Conservation (phyloP, 2,329 filamentous ascomycete genomes). For the Laburnicola sp. region DNA sequence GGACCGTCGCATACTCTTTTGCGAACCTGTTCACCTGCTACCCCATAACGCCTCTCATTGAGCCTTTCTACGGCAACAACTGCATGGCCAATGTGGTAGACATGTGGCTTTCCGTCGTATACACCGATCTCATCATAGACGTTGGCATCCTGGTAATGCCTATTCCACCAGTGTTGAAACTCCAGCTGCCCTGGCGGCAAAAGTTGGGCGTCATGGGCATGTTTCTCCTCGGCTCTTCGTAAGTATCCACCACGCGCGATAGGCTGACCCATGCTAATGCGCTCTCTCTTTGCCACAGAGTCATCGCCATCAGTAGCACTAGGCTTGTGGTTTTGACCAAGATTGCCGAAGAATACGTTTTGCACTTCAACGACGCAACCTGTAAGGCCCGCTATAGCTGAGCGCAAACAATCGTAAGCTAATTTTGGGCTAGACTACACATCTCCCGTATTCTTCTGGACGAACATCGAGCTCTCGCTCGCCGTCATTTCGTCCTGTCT, state of each 20-base stretch:
- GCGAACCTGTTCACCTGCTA: conserved; percentile 18
- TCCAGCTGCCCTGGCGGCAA: conserved; percentile 8
- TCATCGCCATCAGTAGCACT: conserved; percentile 27
- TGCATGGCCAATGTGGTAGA: conserved; percentile 5
- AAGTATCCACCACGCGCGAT: not conserved
- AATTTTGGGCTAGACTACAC: conserved; percentile 20
- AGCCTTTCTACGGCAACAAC: conserved; percentile 18
- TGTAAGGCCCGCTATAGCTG: not conserved
- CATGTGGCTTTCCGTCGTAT: conserved; percentile 12
- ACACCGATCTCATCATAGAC: conserved; percentile 10
- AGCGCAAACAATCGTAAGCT: not conserved
- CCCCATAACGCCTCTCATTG: conserved; percentile 15
- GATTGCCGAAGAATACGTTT: conserved; percentile 23
- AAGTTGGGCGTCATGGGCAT: conserved; percentile 12
- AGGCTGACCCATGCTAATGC: not conserved
- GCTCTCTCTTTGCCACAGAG: conserved; percentile 8
- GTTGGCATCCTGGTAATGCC: conserved; percentile 11
- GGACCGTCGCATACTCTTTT: conserved; percentile 16
- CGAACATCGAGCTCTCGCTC: conserved; percentile 33
- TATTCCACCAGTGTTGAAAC: conserved; percentile 11
- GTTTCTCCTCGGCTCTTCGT: conserved; percentile 12
- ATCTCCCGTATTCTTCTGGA: conserved; percentile 34
- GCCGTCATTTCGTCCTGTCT: conserved; percentile 31
- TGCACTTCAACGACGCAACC: conserved; percentile 25
- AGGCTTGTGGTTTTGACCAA: conserved; percentile 24